Evolutionary conservation across 139 green algal genomes (phyloP), one percentile per base, ranked within the genome.

Genomic region (Ettlia oleoabundans): DNA sequence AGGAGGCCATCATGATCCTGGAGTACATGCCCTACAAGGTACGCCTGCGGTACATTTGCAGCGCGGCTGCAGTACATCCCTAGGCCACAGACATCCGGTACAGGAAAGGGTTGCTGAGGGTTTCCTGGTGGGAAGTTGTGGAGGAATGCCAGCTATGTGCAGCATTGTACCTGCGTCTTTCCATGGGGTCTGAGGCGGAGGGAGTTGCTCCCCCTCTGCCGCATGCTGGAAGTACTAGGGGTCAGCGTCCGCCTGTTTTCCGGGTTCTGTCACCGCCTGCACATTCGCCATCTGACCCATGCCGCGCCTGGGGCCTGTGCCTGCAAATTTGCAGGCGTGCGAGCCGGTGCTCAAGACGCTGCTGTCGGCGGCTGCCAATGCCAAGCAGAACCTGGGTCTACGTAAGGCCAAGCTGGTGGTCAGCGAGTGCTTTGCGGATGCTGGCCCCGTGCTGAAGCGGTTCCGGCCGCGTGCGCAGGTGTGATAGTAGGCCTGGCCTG

Each of bases 21-120:
- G 94, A 98, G 85, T 98, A 97, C 88, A 94, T 98, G 90, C 96
- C 96, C 6, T 98, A 98, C 90, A 82, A 86, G 69, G 91, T 94
- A 4, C 94, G 47, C 13, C 47, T 58, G 47, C 47, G 15, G 47
- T 10, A 15, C 47, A 58, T 10, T n/a, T n/a, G n/a, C n/a, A n/a
- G n/a, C n/a, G n/a, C n/a, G 47, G 47, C 47, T 58, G 47, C 47
- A 58, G 47, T 10, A 15, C 47, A 58, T 10, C 13, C 47, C 15
- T 10, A 15, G 13, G 15, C 13, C 47, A 58, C 13, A 15, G 47
- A 15, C 47, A 15, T 10, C 15, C 13, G 47, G 47, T 15, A 58
- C 13, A 10, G 47, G 47, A 15, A 58, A 58, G 47, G 47, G n/a
- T n/a, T n/a, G n/a, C n/a, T n/a, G n/a, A n/a, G n/a, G n/a, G n/a